Evolutionary conservation across 345 rosid species (phyloP).

Genomic region (Erucastrum elatum): DNA sequence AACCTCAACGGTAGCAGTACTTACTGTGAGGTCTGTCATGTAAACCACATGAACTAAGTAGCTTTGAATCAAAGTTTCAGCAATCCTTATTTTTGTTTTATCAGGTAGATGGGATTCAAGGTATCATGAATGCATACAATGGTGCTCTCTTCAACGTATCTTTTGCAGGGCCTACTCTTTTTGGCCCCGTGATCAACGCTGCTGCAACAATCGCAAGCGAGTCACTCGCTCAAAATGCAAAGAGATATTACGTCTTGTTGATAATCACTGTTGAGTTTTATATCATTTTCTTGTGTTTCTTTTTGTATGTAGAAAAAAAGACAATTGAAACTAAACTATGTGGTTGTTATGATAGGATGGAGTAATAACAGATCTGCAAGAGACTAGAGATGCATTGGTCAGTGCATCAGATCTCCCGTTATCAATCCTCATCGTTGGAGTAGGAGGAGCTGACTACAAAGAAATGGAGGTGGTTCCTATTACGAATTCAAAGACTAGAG

Average conservation of each 20-base stretch:
- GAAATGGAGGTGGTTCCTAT: constrained; percentile 96
- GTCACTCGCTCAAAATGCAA: constrained; percentile 56
- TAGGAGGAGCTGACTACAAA: constrained; percentile 98
- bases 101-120: constrained; percentile 92
- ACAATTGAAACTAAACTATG: constrained; percentile 7
- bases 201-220: constrained; percentile 77
- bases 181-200: constrained; percentile 79
- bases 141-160: constrained; percentile 88
- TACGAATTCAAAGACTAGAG: background rate
- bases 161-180: constrained; percentile 97
- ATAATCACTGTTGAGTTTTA: constrained; percentile 74
- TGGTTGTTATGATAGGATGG: constrained; percentile 58
- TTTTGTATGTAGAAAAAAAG: background rate
- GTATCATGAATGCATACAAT: constrained; percentile 77
- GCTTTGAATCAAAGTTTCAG: background rate
- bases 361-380: constrained; percentile 94
- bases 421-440: constrained; percentile 91
- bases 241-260: constrained; percentile 75
- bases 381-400: constrained; percentile 87
- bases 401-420: constrained; percentile 91
- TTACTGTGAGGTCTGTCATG: constrained; percentile 62
- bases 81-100: too few relatives aligned
- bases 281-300: background rate
- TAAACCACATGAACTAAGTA: constrained; percentile 1
- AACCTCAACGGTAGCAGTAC: constrained; percentile 87